Base-by-base conservation (phyloP, 805 yeast genomes). In the Clavispora santaluciae region DNA sequence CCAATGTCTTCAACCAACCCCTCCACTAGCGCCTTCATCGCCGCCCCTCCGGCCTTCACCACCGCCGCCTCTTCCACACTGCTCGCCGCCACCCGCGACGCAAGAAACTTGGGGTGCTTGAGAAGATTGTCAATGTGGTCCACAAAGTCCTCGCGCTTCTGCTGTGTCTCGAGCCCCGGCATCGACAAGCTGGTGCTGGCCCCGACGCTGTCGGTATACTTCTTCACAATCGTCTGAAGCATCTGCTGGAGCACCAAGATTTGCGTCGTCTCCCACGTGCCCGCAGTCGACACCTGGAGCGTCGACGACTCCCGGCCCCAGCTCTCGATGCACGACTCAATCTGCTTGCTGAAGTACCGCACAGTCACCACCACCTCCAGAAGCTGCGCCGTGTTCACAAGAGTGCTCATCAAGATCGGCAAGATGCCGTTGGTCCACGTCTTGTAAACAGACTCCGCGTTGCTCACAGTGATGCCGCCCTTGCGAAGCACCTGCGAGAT, bases 371-470 rank as follows among this genome's bases (percentile, higher is more conserved):
- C 74, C 6, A 80, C 63, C 42, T 87, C 93, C 2, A 83, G 67
- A 33, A 77, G 70, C 1, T 73, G 72, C 1, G 91, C 91, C 43
- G 88, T 76, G 36, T 72, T 75, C 21, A 80, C 70, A 29, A 87
- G 55, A 12, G 86, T 60, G 1, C 76, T 66, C 37, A 86, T 63
- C 16, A 84, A 64, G 5, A 86, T 76, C 0, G 93, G 81, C 22
- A 90, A 66, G 13, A 90, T 62, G 1, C 96, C 95, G 53, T 82
- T 79, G n/a, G 79, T 75, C 97, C 97, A 90, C n/a, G 86, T 66
- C 39, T 76, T 72, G 57, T 89, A 91, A 43, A 85, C 61, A 36
- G 76, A 74, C 0, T 86, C 74, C 3, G 76, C 59, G 1, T 62
- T 54, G 28, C 69, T 70, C 2, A 85, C 73, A 11, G 70, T 65